These are phyloP conservation scores for Mucor lusitanicus DNA, from an alignment of 371 early-diverging fungal genomes.

Conservation along the genomic window DNA sequence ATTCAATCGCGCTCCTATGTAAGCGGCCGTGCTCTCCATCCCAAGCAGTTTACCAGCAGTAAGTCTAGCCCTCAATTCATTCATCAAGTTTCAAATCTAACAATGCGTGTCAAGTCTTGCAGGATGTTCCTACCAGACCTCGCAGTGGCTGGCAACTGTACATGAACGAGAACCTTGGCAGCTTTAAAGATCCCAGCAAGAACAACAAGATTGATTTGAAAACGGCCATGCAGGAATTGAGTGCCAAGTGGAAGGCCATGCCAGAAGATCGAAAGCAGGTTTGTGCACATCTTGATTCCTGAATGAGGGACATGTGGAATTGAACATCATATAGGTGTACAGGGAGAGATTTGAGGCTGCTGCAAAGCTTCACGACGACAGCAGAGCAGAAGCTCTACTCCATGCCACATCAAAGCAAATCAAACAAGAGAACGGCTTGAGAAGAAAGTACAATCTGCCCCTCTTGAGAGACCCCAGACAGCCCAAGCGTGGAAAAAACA, in stretches of 20 bases:
- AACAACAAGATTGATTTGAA: conserved; percentile 21
- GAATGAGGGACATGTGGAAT: not conserved
- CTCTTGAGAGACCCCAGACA: conserved; percentile 62
- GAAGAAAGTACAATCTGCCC: conserved; percentile 46
- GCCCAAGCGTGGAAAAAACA: conserved; percentile 57
- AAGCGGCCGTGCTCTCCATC: conserved; percentile 22
- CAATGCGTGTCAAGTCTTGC: conserved; percentile 25
- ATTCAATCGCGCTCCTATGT: conserved; percentile 24
- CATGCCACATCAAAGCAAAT: conserved; percentile 55
- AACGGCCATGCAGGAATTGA: conserved; percentile 21
- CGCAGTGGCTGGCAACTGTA: conserved; percentile 53
- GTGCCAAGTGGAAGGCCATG: conserved; percentile 30
- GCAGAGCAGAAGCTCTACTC: conserved; percentile 35
- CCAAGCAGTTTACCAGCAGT: conserved; percentile 43
- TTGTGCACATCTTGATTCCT: not conserved
- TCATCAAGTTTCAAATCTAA: not conserved
- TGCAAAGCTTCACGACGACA: conserved; percentile 24
- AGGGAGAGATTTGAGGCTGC: conserved; percentile 32
- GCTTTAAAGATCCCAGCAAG: conserved; percentile 27
- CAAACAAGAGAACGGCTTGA: conserved; percentile 50
- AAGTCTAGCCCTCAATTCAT: conserved; percentile 13
- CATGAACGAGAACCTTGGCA: conserved; percentile 41
- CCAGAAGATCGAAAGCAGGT: conserved; percentile 42
- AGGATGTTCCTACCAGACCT: conserved; percentile 50
- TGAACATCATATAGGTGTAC: conserved; percentile 27